Base-by-base conservation (phyloP, 306 rosid genomes). In the Trichosanthes truncata region DNA sequence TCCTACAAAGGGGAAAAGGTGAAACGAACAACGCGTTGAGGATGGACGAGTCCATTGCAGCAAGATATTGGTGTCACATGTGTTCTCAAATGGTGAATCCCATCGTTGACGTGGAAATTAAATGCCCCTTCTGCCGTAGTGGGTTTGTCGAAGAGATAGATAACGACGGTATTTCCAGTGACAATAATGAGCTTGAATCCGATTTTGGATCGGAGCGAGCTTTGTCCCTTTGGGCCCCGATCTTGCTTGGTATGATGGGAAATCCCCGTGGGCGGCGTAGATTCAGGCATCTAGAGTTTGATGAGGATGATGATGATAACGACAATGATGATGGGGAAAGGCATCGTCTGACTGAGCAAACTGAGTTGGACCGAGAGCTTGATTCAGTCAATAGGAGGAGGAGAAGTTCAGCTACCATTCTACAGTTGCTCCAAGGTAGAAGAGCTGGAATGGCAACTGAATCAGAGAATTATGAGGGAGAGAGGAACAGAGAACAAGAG, bases 171-270 rank as follows among this genome's bases (percentile, higher is more conserved):
- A 10, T 59, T 26, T 12, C 78, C 18, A 29, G 77, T 17, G 89
- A 84, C 40, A n/a, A 60, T 78, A 81, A 52, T 10, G 79, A 82
- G 17, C 62, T 85, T 0, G 88, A 88, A 38, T 57, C 89, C 7
- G 89, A 89, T 59, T 82, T 85, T 18, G 90, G 89, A 36, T 63
- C 91, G 14, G 90, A 87, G 36, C 84, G 87, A 43, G 88, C 96
- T 62, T 89, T 89, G 63, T 89, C 93, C 43, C 90, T 88, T 14
- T 90, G 95, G 93, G 97, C 96, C 0, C 97, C 96, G 3, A 89
- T 92, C 78, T 84, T 92, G 83, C 86, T 88, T 13, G 97, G 93
- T 57, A 90, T 90, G 96, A 89, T 92, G 96, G 87, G 81, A 26
- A 84, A 82, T 85, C 88, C 90, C 63, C 89, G 81, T 14, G 87